Evolutionary conservation across 2,329 filamentous ascomycete species (phyloP).

Genomic region (Xylariaceae sp.): DNA sequence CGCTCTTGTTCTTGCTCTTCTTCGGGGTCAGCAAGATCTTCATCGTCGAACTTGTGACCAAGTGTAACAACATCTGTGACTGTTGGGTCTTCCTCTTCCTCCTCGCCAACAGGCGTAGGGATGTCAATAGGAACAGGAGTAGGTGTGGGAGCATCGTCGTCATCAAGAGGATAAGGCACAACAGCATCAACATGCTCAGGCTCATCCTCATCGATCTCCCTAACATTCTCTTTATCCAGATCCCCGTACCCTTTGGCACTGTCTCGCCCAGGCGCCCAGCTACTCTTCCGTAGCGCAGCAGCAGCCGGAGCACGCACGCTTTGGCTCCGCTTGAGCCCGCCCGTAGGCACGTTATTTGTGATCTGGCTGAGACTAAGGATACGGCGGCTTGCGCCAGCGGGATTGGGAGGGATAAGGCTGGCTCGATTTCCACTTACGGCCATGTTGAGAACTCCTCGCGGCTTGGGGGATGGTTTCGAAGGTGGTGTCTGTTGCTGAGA

Average conservation of each 20-base stretch:
- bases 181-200: conserved; percentile 32
- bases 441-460: conserved; percentile 44
- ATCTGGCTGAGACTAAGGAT: conserved; percentile 92
- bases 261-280: conserved; percentile 56
- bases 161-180: not conserved
- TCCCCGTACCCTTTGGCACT: conserved; percentile 46
- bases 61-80: conserved; percentile 19
- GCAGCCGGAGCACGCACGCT: conserved; percentile 63
- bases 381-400: conserved; percentile 60
- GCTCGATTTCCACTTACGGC: conserved; percentile 49
- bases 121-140: conserved; percentile 25
- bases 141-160: not conserved
- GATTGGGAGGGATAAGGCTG: conserved; percentile 42
- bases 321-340: conserved; percentile 70
- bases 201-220: conserved; percentile 60
- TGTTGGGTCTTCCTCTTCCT: conserved; percentile 34
- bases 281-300: conserved; percentile 57
- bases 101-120: conserved; percentile 14
- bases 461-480: conserved; percentile 26
- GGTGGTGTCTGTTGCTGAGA: conserved; percentile 6
- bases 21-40: conserved; percentile 14
- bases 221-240: conserved; percentile 61
- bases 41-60: conserved; percentile 7
- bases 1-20: conserved; percentile 31
- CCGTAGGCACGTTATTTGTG: conserved; percentile 63